phyloP scores from a whole-genome alignment of 768 basidiomycete genomes.

The Hygrophoropsis aurantiaca region DNA sequence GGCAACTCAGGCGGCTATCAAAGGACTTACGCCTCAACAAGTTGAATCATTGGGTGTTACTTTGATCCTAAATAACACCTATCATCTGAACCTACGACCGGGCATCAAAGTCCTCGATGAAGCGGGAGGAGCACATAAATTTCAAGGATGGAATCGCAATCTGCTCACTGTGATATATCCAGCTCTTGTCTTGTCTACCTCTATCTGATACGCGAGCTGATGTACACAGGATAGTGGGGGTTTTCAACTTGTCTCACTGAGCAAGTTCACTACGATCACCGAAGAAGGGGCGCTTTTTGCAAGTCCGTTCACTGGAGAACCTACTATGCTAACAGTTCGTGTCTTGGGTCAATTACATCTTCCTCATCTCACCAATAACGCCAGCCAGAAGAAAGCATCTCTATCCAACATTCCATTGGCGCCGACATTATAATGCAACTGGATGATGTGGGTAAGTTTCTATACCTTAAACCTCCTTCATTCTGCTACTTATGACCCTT shows the following conservation, averaged over 20 bases:
- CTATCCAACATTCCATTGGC: constrained; percentile 87
- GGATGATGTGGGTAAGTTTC: constrained; percentile 78
- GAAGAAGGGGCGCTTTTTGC: constrained; percentile 87
- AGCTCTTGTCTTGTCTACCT: background rate
- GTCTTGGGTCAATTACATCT: background rate
- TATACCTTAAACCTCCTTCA: background rate
- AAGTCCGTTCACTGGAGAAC: constrained; percentile 84
- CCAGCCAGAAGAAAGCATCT: constrained; percentile 89
- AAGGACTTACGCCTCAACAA: constrained; percentile 85
- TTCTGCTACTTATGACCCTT: constrained; percentile 5
- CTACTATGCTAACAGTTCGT: constrained; percentile 83
- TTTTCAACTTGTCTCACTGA: constrained; percentile 83
- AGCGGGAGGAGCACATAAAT: constrained; percentile 84
- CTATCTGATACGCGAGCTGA: background rate
- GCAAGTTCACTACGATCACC: constrained; percentile 82
- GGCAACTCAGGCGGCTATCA: constrained; percentile 89
- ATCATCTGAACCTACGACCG: constrained; percentile 85
- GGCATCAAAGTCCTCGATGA: constrained; percentile 70
- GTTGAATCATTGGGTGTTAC: constrained; percentile 80
- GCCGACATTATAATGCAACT: constrained; percentile 96
- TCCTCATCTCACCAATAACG: constrained; percentile 5
- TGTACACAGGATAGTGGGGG: constrained; percentile 76
- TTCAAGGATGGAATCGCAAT: constrained; percentile 87
- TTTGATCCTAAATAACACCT: constrained; percentile 87
- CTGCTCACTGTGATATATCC: constrained; percentile 66